Base-by-base conservation (phyloP, 1,284 basidiomycete species). In the Neolentinus lepideus region DNA sequence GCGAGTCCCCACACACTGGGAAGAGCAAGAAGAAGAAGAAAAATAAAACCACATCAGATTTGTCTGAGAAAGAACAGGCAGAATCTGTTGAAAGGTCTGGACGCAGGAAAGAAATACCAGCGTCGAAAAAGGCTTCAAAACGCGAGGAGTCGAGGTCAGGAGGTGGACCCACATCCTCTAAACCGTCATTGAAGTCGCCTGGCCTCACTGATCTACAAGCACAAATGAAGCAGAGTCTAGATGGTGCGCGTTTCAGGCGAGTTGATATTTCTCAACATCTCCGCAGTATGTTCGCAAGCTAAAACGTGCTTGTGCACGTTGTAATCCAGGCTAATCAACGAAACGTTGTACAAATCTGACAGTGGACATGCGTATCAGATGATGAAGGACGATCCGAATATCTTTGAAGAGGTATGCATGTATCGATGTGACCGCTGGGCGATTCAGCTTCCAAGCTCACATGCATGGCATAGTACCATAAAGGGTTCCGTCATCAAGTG, bases 401-500 rank as follows among this genome's bases (percentile, higher is more conserved):
- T 88, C 19, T 94, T 89, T 62, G 74, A 83, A 52, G 91, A 94
- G 66, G 93, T 92, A 60, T 62, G 80, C 60, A 31, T 38, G 55
- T 12, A 56, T n/a, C 31, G 24, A 36, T 51, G 22, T 12, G 21
- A 46, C 54, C 11, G n/a, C 25, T 52, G 22, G 50, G 26, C 21
- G 38, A 33, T 53, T 58, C 53, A 60, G 56, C 51, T 22, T 54
- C 22, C 51, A 29, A 45, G 14, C 54, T 55, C 8, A 24, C 47
- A 50, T 50, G 14, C 24, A 11, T 26, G 6, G n/a, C 56, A 2
- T 66, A 96, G 94, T 98, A 98, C 67, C 94, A 98, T 70, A 74
- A 74, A 36, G 93, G 94, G 10, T 97, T 97, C 73, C 84, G 93
- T 36, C 81, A 84, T 56, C 92, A 96, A 72, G 92, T 95, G 2